Base-by-base conservation (phyloP, 2,329 filamentous ascomycete species). In the Pseudogymnoascus sp. region DNA sequence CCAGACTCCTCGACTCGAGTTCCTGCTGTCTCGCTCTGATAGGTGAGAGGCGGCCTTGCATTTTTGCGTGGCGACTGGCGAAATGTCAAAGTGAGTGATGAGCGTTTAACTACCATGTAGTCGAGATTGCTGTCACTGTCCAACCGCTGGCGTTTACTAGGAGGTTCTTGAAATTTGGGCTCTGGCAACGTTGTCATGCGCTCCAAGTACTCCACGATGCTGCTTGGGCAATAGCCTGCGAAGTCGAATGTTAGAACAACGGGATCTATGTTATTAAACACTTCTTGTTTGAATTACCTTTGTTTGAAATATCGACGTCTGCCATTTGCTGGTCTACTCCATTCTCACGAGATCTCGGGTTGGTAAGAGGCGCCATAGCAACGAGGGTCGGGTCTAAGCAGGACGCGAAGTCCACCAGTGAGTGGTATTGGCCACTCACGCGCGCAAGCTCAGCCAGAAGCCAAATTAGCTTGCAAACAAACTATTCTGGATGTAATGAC, bases 51-150 rank as follows among this genome's bases (percentile, higher is more conserved):
- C 6, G 33, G 49, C 11, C 68, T 65, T 43, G 67, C 65, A 7
- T 41, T 63, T 58, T 65, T 66, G 18, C 62, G 61, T 31, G 71
- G 16, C 8, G 67, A 64, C 9, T 58, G 59, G n/a, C 60, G 41
- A n/a, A 62, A 33, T 21, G 58, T 63, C n/a, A 64, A 62, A 8
- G 69, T 67, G 66, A 67, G 68, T 6, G 40, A 58, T 38, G 63
- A 66, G 55, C 67, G 62, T 7, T 69, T 68, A 6, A 72, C 70
- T 40, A 68, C 37, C 18, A 73, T 67, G 43, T 69, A 64, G 14
- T 71, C 66, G n/a, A 41, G 18, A 28, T 38, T 18, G 1, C 8
- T 49, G 59, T 35, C 8, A 28, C 25, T 60, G 14, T 49, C 21
- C 18, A 35, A 16, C 49, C 18, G 14, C 11, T 18, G 33, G 12